Conservation (phyloP, 108 stramenopile species). For the Nitzschia sp. region DNA sequence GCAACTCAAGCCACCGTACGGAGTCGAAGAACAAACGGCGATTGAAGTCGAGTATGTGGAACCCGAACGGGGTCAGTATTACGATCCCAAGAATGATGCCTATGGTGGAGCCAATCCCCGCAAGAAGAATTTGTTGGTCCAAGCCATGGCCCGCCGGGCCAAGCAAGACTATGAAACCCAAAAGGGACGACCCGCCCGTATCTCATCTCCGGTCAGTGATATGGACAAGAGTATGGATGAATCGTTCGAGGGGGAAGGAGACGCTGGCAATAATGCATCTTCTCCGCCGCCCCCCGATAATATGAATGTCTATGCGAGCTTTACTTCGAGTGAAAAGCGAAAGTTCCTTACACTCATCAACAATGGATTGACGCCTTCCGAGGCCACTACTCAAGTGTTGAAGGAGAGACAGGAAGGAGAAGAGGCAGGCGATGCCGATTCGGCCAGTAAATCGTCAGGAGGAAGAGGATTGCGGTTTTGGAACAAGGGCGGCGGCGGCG, state of each 20-base stretch:
- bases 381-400: conserved; percentile 32
- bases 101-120: neutral
- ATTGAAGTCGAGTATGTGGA: conserved; percentile 75
- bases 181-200: neutral
- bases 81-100: neutral
- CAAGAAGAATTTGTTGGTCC: conserved; percentile 9
- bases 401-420: conserved; percentile 33
- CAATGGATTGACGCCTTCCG: conserved; percentile 52
- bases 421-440: neutral
- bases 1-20: conserved; percentile 9
- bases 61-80: conserved; percentile 16
- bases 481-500: neutral
- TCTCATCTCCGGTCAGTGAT: neutral
- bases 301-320: conserved; percentile 58
- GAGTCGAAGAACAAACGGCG: conserved; percentile 62
- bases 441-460: neutral
- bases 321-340: conserved; percentile 67
- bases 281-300: conserved; percentile 22
- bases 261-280: neutral
- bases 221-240: neutral
- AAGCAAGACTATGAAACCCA: conserved; percentile 17
- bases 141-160: conserved; percentile 1
- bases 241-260: neutral
- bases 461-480: neutral
- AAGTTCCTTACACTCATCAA: conserved; percentile 76